Percentiles rank a stretch among this genome's conserved stretches.
phyloP scores from a whole-genome alignment of 768 basidiomycete species.

The Lactarius hatsudake region DNA sequence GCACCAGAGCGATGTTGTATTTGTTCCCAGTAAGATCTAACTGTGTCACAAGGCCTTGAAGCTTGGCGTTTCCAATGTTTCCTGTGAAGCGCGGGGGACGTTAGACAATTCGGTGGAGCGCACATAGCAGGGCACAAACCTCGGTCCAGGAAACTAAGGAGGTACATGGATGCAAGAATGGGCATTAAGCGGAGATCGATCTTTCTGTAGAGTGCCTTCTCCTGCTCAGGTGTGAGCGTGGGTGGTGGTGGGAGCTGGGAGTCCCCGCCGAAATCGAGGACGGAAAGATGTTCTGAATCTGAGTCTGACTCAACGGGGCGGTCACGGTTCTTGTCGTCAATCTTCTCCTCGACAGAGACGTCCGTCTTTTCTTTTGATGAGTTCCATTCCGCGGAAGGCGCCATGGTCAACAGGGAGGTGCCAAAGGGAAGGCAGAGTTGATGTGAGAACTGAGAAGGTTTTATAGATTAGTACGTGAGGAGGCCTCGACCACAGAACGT shows the following conservation, averaged over 20 bases:
- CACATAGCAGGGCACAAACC: constrained; percentile 24
- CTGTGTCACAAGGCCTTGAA: constrained; percentile 59
- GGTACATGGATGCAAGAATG: constrained; percentile 34
- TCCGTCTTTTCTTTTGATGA: neutral
- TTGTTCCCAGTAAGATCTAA: constrained; percentile 54
- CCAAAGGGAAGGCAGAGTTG: neutral
- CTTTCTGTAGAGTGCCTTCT: constrained; percentile 39
- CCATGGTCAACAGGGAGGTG: neutral
- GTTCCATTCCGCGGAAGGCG: neutral
- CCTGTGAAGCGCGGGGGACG: constrained; percentile 36
- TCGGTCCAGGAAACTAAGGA: constrained; percentile 34
- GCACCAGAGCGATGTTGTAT: constrained; percentile 66
- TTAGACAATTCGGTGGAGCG: neutral
- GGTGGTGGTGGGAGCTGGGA: constrained; percentile 19
- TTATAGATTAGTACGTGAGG: neutral
- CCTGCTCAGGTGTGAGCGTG: constrained; percentile 44
- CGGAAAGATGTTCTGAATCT: constrained; percentile 7
- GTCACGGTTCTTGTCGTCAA: neutral
- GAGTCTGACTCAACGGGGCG: neutral
- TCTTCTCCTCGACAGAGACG: neutral
- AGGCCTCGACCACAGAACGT: too few species aligned
- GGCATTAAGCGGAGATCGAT: constrained; percentile 35
- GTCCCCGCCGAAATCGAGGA: constrained; percentile 21
- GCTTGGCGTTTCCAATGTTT: constrained; percentile 65
- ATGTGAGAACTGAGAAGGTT: neutral